Evolutionary conservation across 805 yeast genomes (phyloP).

Genomic region (Maudiozyma bulderi): DNA sequence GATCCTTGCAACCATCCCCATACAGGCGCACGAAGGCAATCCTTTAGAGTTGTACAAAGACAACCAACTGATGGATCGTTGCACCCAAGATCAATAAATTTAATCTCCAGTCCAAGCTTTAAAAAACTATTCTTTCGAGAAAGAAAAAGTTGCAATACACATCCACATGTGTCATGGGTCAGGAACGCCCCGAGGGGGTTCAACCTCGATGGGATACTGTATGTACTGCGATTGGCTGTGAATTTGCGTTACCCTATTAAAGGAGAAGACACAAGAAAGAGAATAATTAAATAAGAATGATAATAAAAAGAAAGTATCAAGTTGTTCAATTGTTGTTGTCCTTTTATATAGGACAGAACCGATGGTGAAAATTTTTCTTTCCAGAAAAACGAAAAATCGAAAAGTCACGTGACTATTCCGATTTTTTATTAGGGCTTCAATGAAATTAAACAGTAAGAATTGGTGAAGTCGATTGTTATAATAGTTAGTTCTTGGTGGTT

Average conservation of each 20-base stretch:
- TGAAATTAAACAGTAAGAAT: too few relatives aligned
- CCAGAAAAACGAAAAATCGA: not conserved
- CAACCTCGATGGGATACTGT: slow-evolving; percentile 64
- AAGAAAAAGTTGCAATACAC: slow-evolving; percentile 28
- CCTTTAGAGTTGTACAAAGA: slow-evolving; percentile 45
- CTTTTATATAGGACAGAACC: not conserved
- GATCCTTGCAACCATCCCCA: slow-evolving; percentile 53
- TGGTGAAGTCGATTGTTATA: too few relatives aligned
- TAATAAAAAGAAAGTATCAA: not conserved
- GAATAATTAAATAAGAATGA: not conserved
- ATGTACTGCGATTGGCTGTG: slow-evolving; percentile 54
- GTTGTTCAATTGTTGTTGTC: not conserved
- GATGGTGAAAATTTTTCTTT: not conserved
- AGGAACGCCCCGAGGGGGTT: slow-evolving; percentile 50
- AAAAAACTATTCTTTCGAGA: not conserved
- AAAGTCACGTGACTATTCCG: too few relatives aligned
- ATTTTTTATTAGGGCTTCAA: too few relatives aligned
- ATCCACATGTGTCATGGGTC: slow-evolving; percentile 64
- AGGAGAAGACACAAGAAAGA: slow-evolving; percentile 4
- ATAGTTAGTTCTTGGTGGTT: too few relatives aligned
- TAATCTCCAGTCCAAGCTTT: slow-evolving; percentile 52
- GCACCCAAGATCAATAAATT: slow-evolving; percentile 63
- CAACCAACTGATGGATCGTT: slow-evolving; percentile 47
- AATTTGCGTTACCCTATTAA: slow-evolving; percentile 42
- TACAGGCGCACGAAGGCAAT: slow-evolving; percentile 69